phyloP scores from a whole-genome alignment of 768 basidiomycete species.

The Bullera alba region DNA sequence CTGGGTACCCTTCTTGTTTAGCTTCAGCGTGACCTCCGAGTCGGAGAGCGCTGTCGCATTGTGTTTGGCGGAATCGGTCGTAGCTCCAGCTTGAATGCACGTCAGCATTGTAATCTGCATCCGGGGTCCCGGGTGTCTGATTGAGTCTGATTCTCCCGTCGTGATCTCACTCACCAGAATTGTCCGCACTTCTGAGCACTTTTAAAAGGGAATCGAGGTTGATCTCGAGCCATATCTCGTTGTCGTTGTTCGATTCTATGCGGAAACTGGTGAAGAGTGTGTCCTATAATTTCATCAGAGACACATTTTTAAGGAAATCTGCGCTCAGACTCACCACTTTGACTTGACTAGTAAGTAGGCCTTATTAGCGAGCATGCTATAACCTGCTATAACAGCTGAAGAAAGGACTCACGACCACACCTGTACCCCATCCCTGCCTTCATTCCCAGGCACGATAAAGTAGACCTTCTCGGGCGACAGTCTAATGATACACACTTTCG shows the following conservation, averaged over 20 bases:
- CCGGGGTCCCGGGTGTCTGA: neutral
- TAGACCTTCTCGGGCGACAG: constrained; percentile 35
- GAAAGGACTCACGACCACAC: constrained; percentile 43
- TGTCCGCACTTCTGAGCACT: constrained; percentile 39
- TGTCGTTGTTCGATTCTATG: constrained; percentile 40
- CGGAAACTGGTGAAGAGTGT: constrained; percentile 40
- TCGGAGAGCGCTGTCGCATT: constrained; percentile 24
- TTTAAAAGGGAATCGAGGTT: constrained; percentile 38
- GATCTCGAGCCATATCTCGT: constrained; percentile 44
- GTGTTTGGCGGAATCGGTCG: neutral
- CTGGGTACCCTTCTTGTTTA: constrained; percentile 36
- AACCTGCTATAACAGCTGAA: neutral
- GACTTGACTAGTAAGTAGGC: constrained; percentile 25
- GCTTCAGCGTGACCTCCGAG: constrained; percentile 34
- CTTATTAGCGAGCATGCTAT: neutral
- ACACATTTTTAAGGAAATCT: neutral
- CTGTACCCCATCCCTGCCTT: constrained; percentile 43
- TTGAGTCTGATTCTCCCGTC: neutral
- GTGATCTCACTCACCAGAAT: constrained; percentile 30
- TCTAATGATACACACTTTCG: constrained; percentile 33
- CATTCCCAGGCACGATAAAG: constrained; percentile 44
- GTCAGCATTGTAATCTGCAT: too few species aligned
- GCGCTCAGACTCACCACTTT: constrained; percentile 34
- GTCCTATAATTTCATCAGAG: constrained; percentile 8
- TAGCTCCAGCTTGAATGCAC: neutral